A percentile compares a stretch with the other conserved stretches of the same genome.
phyloP scores from a whole-genome alignment of 192 early-diverging fungal genomes.

The Gonapodya prolifera region DNA sequence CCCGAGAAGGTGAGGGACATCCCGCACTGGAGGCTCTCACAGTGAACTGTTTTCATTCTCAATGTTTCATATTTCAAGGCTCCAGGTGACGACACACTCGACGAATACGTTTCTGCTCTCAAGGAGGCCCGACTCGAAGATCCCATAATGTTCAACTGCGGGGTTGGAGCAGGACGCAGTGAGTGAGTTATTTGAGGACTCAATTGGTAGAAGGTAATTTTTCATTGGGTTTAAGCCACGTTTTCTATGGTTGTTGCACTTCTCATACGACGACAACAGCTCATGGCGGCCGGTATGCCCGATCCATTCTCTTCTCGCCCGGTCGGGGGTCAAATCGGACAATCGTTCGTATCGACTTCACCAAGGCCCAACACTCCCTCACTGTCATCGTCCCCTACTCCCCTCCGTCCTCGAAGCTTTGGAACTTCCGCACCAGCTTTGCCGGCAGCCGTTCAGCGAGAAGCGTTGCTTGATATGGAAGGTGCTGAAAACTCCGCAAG shows the following conservation, averaged over 20 bases:
- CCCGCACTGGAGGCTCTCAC: neutral
- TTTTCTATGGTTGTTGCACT: conserved; percentile 42
- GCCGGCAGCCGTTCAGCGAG: neutral
- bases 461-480: conserved; percentile 6
- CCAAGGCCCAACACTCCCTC: neutral
- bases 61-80: conserved; percentile 9
- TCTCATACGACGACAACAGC: conserved; percentile 38
- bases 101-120: conserved; percentile 43
- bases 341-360: neutral
- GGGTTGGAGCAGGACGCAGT: conserved; percentile 50
- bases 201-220: no score
- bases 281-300: conserved; percentile 17
- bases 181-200: no score
- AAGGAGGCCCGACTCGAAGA: conserved; percentile 19
- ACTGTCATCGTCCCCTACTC: neutral
- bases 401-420: neutral
- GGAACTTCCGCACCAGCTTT: neutral
- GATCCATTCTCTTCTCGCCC: conserved; percentile 24
- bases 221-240: conserved; percentile 23
- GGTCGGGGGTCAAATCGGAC: neutral
- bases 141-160: conserved; percentile 48
- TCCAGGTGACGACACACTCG: conserved; percentile 44
- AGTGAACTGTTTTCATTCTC: neutral
- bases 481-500: neutral
- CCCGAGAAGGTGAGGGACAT: conserved; percentile 24